Percentiles rank a stretch among this genome's conserved stretches.
These are phyloP conservation scores for Trifolium subterraneum DNA, from an alignment of 306 rosid species.

Conservation along the genomic window DNA sequence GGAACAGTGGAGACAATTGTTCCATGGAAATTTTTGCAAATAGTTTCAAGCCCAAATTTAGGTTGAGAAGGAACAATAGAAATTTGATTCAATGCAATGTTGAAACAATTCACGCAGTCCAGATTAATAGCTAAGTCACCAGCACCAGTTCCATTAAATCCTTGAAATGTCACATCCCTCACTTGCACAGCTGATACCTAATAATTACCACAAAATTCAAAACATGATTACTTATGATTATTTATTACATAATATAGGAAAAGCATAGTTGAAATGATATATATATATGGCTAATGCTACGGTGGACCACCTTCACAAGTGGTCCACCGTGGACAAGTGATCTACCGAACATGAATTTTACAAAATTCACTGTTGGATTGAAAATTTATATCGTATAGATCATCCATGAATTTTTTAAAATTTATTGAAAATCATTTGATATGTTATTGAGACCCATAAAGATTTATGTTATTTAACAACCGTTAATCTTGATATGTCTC, in stretches of 20 bases:
- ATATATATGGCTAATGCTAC: too few relatives aligned
- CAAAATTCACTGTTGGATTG: too few relatives aligned
- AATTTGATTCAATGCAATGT: constrained; percentile 34
- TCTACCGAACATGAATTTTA: too few relatives aligned
- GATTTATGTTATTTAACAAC: too few relatives aligned
- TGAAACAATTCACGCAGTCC: constrained; percentile 38
- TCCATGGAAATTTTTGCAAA: constrained; percentile 42
- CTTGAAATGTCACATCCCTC: constrained; percentile 39
- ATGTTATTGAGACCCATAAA: too few relatives aligned
- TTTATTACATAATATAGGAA: background rate
- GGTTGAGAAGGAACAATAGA: background rate
- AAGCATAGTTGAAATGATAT: background rate
- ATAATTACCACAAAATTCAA: constrained; percentile 1
- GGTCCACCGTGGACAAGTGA: too few relatives aligned
- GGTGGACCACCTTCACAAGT: too few relatives aligned
- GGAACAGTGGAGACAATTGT: background rate
- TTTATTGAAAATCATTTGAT: too few relatives aligned
- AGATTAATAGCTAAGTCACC: constrained; percentile 31
- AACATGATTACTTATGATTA: background rate
- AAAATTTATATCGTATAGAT: too few relatives aligned
- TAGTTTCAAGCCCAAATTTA: background rate
- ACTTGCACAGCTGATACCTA: constrained; percentile 7
- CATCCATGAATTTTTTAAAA: too few relatives aligned
- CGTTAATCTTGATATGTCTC: too few relatives aligned
- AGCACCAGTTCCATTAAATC: constrained; percentile 37